Evolutionary conservation across 345 rosid genomes (phyloP).

Genomic region (Odontarrhena argentea): DNA sequence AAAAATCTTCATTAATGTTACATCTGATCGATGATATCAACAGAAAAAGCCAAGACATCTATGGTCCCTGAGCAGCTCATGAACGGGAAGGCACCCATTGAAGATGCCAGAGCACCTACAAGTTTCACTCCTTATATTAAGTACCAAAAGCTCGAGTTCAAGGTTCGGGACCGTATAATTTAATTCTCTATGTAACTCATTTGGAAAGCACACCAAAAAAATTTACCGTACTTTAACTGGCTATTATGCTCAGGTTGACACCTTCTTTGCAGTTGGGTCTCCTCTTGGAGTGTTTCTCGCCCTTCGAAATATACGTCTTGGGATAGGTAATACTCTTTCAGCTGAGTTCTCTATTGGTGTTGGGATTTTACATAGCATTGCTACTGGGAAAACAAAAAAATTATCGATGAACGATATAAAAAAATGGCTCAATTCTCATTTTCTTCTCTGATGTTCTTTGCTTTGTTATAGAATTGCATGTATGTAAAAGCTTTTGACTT

Average conservation of each 20-base stretch:
- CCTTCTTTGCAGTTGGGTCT: slow-evolving; percentile 98
- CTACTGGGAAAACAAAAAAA: slow-evolving; percentile 1
- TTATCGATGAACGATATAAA: not conserved
- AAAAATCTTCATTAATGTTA: not conserved
- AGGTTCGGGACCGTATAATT: slow-evolving; percentile 46
- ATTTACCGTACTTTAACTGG: slow-evolving; percentile 18
- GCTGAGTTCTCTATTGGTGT: slow-evolving; percentile 7
- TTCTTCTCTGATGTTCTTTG: not conserved
- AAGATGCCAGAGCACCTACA: slow-evolving; percentile 44
- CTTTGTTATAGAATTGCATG: slow-evolving; percentile 1
- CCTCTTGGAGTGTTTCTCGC: slow-evolving; percentile 98
- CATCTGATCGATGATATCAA: slow-evolving; percentile 31
- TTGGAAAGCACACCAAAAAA: not conserved
- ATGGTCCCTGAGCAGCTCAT: slow-evolving; percentile 36
- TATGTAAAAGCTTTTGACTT: slow-evolving; percentile 6
- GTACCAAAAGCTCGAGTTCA: slow-evolving; percentile 89
- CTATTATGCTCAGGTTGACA: slow-evolving; percentile 67
- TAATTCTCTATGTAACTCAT: not conserved
- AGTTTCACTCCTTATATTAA: slow-evolving; percentile 81
- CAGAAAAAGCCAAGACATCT: slow-evolving; percentile 50
- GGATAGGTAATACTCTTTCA: slow-evolving; percentile 59
- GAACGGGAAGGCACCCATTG: slow-evolving; percentile 39
- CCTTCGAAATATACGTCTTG: slow-evolving; percentile 88
- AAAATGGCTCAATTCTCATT: not conserved
- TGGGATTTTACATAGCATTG: not conserved